These are phyloP conservation scores for Daldinia vernicosa DNA, from an alignment of 495 filamentous ascomycete species.

Conservation along the genomic window DNA sequence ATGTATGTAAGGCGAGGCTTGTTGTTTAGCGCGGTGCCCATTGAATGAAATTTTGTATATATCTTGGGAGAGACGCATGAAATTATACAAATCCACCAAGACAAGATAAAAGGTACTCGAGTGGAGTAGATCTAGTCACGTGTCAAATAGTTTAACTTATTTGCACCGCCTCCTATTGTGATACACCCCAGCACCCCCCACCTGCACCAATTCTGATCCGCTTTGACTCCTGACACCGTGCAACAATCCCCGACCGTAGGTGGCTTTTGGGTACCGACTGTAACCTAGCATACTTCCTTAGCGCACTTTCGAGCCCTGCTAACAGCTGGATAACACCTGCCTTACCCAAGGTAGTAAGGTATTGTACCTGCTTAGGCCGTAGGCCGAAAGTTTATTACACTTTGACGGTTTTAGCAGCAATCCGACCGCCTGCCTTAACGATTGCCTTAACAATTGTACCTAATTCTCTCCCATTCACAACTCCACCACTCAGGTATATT, in stretches of 20 bases:
- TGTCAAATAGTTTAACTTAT: neutral
- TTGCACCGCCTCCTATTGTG: conserved; percentile 25
- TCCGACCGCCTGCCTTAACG: conserved; percentile 33
- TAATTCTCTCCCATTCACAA: conserved; percentile 34
- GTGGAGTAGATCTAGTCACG: conserved; percentile 17
- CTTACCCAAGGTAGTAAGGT: conserved; percentile 1
- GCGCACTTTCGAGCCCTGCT: neutral
- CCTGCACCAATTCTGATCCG: conserved; percentile 8
- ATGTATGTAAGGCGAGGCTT: neutral
- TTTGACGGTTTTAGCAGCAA: conserved; percentile 16
- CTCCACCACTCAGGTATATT: conserved; percentile 34
- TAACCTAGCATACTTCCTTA: neutral
- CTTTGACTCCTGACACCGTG: conserved; percentile 3
- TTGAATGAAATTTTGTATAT: neutral
- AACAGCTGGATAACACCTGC: conserved; percentile 7
- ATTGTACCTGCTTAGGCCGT: neutral
- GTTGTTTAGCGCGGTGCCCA: neutral
- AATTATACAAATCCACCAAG: neutral
- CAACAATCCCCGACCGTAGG: neutral
- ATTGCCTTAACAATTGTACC: conserved; percentile 27
- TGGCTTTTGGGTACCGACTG: neutral
- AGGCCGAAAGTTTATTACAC: conserved; percentile 3
- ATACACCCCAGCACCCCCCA: conserved; percentile 13
- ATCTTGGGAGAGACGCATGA: neutral
- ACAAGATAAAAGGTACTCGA: neutral